Conservation (phyloP, 2,329 filamentous ascomycete species). For the Tolypocladium paradoxum region DNA sequence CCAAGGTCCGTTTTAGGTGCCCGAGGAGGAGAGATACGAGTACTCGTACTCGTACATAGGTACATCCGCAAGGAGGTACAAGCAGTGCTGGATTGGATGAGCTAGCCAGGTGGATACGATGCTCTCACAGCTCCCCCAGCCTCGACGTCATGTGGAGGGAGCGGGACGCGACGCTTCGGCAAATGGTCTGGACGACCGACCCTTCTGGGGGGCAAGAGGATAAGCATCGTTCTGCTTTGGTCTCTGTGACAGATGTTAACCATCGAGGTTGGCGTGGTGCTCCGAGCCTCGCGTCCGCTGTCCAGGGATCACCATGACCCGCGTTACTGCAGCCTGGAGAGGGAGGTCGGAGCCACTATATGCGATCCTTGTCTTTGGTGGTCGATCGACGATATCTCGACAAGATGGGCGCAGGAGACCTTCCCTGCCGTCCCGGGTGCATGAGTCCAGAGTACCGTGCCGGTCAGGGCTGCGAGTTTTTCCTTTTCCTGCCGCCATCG, state of each 20-base stretch:
- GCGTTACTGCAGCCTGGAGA: neutral
- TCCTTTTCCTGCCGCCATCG: neutral
- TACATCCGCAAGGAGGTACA: too few relatives aligned
- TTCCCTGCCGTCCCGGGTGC: neutral
- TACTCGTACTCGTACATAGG: too few relatives aligned
- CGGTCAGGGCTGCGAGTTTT: neutral
- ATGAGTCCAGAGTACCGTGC: neutral
- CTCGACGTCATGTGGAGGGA: neutral
- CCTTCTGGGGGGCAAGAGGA: neutral
- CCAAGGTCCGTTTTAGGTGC: neutral
- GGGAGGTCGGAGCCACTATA: neutral
- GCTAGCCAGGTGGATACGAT: neutral
- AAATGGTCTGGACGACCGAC: neutral
- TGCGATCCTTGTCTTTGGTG: neutral
- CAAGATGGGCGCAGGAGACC: neutral
- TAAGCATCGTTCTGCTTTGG: neutral
- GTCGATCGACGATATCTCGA: neutral
- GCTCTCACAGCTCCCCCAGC: neutral
- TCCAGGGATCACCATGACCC: neutral
- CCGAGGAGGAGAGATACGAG: neutral
- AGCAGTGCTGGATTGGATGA: neutral
- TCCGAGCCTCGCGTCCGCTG: neutral
- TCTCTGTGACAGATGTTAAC: neutral
- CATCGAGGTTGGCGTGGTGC: neutral
- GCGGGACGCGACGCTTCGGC: neutral